Evolutionary conservation across 208 protist species (phyloP), one percentile per base, ranked within the genome.

Genomic region (Crithidia expoeki): DNA sequence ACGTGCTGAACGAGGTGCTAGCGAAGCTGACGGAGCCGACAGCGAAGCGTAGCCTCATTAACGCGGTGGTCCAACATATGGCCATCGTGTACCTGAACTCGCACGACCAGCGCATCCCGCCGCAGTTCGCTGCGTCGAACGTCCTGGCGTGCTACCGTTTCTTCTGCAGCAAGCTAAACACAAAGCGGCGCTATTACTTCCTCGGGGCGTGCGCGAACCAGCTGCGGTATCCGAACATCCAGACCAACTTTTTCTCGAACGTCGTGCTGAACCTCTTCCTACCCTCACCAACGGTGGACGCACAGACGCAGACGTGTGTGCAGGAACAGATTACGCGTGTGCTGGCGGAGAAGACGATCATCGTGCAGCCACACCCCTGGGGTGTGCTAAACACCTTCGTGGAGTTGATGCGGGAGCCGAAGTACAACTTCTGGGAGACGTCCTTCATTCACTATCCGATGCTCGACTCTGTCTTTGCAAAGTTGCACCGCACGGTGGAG

Each of bases 371-470:
- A 33, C 98, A 99, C 82, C 98, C 98, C 46, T 99, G 99, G 98
- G 99, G 99, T 27, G 79, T 99, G 38, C 88, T 99, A 27, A 99
- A 98, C 81, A 99, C 98, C 17, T 99, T 99, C 78, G 98, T 99
- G 67, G 98, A 99, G 81, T 84, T 99, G 33, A 98, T 99, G 86
- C 98, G 99, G 62, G 98, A 99, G 58, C 85, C 83, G 14, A 75
- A 86, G 63, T 98, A 96, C 76, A 78, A 85, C 42, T 97, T 99
- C 82, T 99, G 98, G 98, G 81, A 92, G 53, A 97, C 98, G 58
- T 75, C 68, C 42, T 99, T 99, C 68, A 98, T 98, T 14, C 74
- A 84, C 64, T 72, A 79, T 21, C 71, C 75, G 17, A 75, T 76
- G 25, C 69, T 90, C 11, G 96, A 99, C 69, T 80, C 86, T 28